These are phyloP conservation scores for Aspergillus arachidicola DNA, from an alignment of 2,329 filamentous ascomycete genomes.

Conservation along the genomic window DNA sequence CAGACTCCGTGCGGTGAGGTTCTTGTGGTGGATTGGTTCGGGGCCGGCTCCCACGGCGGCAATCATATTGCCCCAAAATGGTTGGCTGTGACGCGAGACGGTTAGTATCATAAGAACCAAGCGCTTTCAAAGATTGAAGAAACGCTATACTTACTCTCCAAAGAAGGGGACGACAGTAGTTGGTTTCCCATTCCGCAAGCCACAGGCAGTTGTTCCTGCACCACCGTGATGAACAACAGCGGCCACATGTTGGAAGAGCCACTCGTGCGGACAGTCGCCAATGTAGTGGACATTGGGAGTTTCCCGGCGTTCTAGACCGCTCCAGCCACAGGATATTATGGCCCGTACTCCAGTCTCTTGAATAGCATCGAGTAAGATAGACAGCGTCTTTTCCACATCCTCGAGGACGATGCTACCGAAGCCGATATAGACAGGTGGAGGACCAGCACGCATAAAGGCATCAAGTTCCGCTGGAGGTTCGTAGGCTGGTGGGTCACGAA, in stretches of 20 bases:
- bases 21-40: conserved; percentile 49
- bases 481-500: conserved; percentile 38
- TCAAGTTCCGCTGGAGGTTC: conserved; percentile 43
- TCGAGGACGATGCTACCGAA: conserved; percentile 61
- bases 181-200: conserved; percentile 53
- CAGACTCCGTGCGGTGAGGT: conserved; percentile 47
- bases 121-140: neutral
- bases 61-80: conserved; percentile 59
- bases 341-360: conserved; percentile 51
- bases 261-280: conserved; percentile 59
- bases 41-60: conserved; percentile 53
- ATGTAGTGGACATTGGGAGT: conserved; percentile 50
- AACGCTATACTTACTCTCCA: conserved; percentile 45
- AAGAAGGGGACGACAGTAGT: conserved; percentile 62
- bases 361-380: conserved; percentile 52
- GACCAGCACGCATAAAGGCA: conserved; percentile 49
- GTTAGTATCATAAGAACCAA: neutral
- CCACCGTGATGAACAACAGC: conserved; percentile 64
- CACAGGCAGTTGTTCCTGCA: conserved; percentile 60
- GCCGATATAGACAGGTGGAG: conserved; percentile 58
- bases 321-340: conserved; percentile 59
- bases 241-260: conserved; percentile 59
- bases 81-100: conserved; percentile 36
- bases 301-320: conserved; percentile 43
- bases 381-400: conserved; percentile 48